Conservation (phyloP, 345 rosid genomes). For the Turritis glabra region DNA sequence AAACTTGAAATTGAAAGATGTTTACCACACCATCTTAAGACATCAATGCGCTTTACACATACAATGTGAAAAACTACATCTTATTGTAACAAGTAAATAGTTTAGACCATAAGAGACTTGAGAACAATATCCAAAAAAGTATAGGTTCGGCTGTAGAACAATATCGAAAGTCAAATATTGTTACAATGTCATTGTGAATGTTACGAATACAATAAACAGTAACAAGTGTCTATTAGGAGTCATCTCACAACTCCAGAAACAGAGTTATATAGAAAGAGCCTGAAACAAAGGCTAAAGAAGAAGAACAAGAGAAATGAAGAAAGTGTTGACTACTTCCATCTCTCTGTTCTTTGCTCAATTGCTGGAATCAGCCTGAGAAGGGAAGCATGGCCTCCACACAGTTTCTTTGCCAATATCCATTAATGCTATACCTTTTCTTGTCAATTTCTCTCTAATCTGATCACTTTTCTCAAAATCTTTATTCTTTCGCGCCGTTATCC, state of each 20-base stretch:
- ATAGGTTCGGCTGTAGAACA: neutral
- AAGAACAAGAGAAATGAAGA: neutral
- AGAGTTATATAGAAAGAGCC: conserved; percentile 2
- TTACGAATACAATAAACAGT: conserved; percentile 7
- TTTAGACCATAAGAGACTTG: too few relatives aligned
- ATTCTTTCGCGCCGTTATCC: conserved; percentile 58
- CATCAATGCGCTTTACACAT: too few relatives aligned
- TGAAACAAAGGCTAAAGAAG: conserved; percentile 11
- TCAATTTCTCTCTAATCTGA: conserved; percentile 66
- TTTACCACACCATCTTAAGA: neutral
- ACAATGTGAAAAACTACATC: too few relatives aligned
- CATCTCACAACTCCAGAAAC: conserved; percentile 6
- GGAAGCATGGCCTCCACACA: conserved; percentile 80
- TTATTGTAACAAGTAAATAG: too few relatives aligned
- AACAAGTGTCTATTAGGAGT: conserved; percentile 17
- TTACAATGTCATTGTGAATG: conserved; percentile 12
- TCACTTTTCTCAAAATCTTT: conserved; percentile 73
- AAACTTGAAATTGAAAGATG: neutral
- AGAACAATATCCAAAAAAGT: too few relatives aligned
- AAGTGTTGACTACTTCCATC: conserved; percentile 1
- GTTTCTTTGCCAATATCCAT: conserved; percentile 85
- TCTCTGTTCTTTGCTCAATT: neutral
- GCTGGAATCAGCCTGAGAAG: conserved; percentile 36
- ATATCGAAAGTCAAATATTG: conserved; percentile 11
- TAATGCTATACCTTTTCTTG: conserved; percentile 66